A percentile compares a stretch with the other conserved stretches of the same genome.
phyloP scores from a whole-genome alignment of 2,329 filamentous ascomycete genomes.

The Aspergillus versicolor region DNA sequence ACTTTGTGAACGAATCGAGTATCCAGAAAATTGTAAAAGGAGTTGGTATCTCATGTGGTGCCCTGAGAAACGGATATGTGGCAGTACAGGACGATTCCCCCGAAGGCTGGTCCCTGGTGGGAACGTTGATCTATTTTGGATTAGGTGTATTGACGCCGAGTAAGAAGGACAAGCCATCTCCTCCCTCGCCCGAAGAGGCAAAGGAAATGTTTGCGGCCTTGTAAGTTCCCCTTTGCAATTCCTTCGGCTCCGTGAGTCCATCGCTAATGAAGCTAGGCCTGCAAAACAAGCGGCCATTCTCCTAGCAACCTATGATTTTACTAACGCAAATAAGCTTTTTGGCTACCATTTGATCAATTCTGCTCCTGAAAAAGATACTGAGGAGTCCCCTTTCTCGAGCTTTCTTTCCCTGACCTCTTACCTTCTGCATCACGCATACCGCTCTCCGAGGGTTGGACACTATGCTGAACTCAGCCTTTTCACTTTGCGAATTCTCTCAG shows the following conservation, averaged over 20 bases:
- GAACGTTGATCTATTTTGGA: conserved; percentile 79
- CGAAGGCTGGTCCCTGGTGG: conserved; percentile 82
- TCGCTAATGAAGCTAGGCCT: conserved; percentile 57
- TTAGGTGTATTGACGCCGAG: conserved; percentile 72
- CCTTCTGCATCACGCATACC: conserved; percentile 86
- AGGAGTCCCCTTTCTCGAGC: conserved; percentile 72
- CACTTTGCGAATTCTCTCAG: conserved; percentile 79
- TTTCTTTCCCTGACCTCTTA: conserved; percentile 91
- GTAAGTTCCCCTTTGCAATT: conserved; percentile 41
- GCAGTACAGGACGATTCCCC: conserved; percentile 86
- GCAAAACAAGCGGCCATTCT: conserved; percentile 75
- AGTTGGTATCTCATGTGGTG: conserved; percentile 70
- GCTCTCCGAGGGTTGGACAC: conserved; percentile 71
- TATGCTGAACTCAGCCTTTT: conserved; percentile 86
- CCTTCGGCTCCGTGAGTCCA: conserved; percentile 11
- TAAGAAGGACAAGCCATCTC: conserved; percentile 58
- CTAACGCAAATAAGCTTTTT: conserved; percentile 92
- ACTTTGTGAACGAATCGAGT: conserved; percentile 88
- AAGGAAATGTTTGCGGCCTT: conserved; percentile 78
- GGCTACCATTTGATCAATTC: conserved; percentile 76
- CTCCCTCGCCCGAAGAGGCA: conserved; percentile 73
- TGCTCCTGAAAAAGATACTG: conserved; percentile 58
- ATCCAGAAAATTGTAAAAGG: conserved; percentile 79
- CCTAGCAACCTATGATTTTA: conserved; percentile 88
- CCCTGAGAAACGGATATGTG: conserved; percentile 72